These are phyloP conservation scores for Sphagnum fallax DNA, from an alignment of 228 moss, liverwort and hornwort genomes.

Conservation along the genomic window DNA sequence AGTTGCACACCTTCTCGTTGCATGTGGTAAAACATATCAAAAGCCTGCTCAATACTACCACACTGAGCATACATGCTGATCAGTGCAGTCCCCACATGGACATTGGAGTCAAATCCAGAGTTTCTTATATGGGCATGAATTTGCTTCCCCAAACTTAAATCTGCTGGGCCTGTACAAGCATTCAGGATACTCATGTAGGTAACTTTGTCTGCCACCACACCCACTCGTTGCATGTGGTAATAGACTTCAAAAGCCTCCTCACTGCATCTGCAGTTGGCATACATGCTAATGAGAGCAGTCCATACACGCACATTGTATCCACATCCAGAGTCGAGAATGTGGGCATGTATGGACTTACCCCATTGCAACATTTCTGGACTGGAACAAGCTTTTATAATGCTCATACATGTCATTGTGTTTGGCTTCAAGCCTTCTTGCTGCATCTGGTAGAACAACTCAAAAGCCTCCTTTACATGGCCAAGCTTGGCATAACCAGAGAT, in stretches of 20 bases:
- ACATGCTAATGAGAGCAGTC: conserved; percentile 1
- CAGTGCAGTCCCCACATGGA: neutral
- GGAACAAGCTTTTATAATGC: conserved; percentile 1
- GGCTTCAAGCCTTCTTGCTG: neutral
- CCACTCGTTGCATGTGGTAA: neutral
- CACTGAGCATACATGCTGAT: neutral
- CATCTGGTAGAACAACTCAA: conserved; percentile 1
- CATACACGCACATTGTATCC: neutral
- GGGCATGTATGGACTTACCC: conserved; percentile 1
- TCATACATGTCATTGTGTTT: conserved; percentile 1
- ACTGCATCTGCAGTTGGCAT: conserved; percentile 2
- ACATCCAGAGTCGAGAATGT: neutral
- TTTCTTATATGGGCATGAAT: neutral
- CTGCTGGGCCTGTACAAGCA: neutral
- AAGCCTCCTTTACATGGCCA: conserved; percentile 4
- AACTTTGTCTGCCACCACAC: neutral
- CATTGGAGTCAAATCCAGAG: conserved; percentile 1
- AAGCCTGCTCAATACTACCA: conserved; percentile 1
- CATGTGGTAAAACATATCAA: conserved; percentile 1
- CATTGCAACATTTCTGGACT: neutral
- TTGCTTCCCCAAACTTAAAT: neutral
- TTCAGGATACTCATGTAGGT: conserved; percentile 4
- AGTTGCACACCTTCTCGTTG: conserved; percentile 1
- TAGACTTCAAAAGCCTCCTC: conserved; percentile 1
- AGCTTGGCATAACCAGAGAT: conserved; percentile 1